Percentiles rank a stretch among this genome's conserved stretches.
These are phyloP conservation scores for Kodamaea alishanica DNA, from an alignment of 1,139 yeast genomes.

Conservation along the genomic window DNA sequence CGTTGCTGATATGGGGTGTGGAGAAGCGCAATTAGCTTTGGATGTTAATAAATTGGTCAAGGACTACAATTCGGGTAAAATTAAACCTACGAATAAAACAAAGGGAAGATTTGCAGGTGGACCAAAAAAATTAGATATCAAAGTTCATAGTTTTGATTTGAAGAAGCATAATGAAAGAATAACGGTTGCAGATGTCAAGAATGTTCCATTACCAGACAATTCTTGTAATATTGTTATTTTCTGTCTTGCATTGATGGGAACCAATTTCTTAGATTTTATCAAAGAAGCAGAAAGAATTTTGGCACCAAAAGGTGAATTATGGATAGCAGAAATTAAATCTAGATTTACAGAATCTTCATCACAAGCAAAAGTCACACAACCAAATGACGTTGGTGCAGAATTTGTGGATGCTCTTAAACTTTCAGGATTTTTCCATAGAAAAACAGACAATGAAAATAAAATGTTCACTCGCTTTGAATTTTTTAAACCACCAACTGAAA, in stretches of 20 bases:
- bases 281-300: slow-evolving; percentile 84
- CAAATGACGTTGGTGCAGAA: slow-evolving; percentile 56
- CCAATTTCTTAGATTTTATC: slow-evolving; percentile 87
- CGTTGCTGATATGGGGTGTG: slow-evolving; percentile 98
- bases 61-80: slow-evolving; percentile 27
- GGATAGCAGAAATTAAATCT: slow-evolving; percentile 97
- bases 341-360: slow-evolving; percentile 61
- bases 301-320: slow-evolving; percentile 87
- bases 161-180: slow-evolving; percentile 82
- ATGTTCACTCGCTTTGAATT: slow-evolving; percentile 96
- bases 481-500: slow-evolving; percentile 77
- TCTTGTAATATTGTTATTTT: slow-evolving; percentile 84
- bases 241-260: slow-evolving; percentile 95
- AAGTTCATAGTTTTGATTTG: slow-evolving; percentile 86
- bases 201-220: slow-evolving; percentile 77
- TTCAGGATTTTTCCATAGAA: slow-evolving; percentile 82
- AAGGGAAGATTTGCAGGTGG: slow-evolving; percentile 21
- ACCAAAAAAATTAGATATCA: slow-evolving; percentile 42
- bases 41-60: slow-evolving; percentile 55
- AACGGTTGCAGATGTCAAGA: slow-evolving; percentile 90
- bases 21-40: slow-evolving; percentile 83
- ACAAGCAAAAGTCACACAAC: slow-evolving; percentile 15
- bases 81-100: slow-evolving; percentile 27
- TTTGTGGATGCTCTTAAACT: slow-evolving; percentile 75
- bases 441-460: slow-evolving; percentile 81